Percentiles rank a stretch among this genome's conserved stretches.
Evolutionary conservation across 176 grass and related monocot genomes (phyloP).

Genomic region (Aegilops speltoides): DNA sequence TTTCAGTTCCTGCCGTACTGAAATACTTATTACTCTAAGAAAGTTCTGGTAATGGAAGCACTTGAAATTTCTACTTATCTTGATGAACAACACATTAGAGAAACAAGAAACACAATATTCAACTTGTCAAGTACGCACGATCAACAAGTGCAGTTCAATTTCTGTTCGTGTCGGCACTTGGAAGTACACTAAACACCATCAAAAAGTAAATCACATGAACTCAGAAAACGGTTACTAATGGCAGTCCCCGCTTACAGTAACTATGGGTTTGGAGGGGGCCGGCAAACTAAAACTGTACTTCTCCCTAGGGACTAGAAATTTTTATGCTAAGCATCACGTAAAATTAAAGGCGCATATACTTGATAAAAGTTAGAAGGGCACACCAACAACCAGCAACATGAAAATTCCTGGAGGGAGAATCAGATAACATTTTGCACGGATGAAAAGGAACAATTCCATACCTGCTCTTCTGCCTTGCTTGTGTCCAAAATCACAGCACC

Average conservation of each 20-base stretch:
- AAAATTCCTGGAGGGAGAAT: neutral
- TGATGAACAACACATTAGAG: neutral
- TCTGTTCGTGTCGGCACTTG: neutral
- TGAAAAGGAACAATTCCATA: constrained; percentile 2
- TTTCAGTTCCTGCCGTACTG: neutral
- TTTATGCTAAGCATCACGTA: neutral
- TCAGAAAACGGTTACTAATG: neutral
- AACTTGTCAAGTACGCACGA: neutral
- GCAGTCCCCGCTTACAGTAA: neutral
- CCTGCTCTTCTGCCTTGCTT: constrained; percentile 78
- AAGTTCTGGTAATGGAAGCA: neutral
- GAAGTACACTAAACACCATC: neutral
- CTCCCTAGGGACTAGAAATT: neutral
- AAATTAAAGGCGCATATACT: neutral
- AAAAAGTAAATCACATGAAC: neutral
- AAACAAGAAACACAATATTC: neutral
- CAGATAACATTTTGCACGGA: neutral
- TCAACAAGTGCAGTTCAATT: neutral
- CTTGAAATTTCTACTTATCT: neutral
- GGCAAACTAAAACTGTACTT: neutral
- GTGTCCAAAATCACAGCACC: constrained; percentile 76
- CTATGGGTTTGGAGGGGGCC: neutral
- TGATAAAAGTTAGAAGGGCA: neutral
- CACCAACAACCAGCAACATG: neutral
- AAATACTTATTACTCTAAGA: neutral